Conservation (phyloP, 1,284 basidiomycete genomes). For the Inonotus obliquus region DNA sequence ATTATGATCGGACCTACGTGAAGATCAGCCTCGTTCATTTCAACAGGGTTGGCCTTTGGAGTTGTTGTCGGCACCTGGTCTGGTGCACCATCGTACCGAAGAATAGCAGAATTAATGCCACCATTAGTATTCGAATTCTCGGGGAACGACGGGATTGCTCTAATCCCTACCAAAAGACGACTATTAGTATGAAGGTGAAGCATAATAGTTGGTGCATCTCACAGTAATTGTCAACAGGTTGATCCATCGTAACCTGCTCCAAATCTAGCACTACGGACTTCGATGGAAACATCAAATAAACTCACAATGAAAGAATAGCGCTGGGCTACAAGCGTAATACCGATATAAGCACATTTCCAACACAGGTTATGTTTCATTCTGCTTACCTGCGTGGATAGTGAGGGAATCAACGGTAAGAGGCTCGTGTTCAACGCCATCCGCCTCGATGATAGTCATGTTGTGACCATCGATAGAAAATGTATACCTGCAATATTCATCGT, state of each 20-base stretch:
- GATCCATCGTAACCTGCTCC: constrained; percentile 27
- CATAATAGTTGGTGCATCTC: constrained; percentile 18
- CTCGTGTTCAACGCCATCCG: constrained; percentile 33
- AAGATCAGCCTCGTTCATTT: constrained; percentile 29
- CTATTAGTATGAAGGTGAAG: neutral
- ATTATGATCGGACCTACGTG: constrained; percentile 13
- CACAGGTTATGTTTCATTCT: neutral
- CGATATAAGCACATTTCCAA: neutral
- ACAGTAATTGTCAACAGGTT: constrained; percentile 28
- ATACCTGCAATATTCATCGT: neutral
- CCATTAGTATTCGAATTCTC: constrained; percentile 20
- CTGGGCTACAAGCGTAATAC: constrained; percentile 23
- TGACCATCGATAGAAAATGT: constrained; percentile 22
- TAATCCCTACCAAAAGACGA: constrained; percentile 27
- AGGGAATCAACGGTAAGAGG: constrained; percentile 31
- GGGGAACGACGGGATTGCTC: constrained; percentile 22
- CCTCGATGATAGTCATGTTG: constrained; percentile 34
- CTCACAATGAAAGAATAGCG: constrained; percentile 36
- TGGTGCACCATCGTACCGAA: constrained; percentile 33
- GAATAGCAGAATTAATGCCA: constrained; percentile 28
- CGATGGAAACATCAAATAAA: neutral
- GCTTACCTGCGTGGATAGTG: constrained; percentile 23
- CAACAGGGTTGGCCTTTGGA: constrained; percentile 16
- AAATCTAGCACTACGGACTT: too few relatives aligned
- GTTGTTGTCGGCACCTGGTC: constrained; percentile 28